A percentile compares a stretch with the other conserved stretches of the same genome.
Conservation (phyloP, 768 basidiomycete genomes). For the Hortiboletus flavorubellus region DNA sequence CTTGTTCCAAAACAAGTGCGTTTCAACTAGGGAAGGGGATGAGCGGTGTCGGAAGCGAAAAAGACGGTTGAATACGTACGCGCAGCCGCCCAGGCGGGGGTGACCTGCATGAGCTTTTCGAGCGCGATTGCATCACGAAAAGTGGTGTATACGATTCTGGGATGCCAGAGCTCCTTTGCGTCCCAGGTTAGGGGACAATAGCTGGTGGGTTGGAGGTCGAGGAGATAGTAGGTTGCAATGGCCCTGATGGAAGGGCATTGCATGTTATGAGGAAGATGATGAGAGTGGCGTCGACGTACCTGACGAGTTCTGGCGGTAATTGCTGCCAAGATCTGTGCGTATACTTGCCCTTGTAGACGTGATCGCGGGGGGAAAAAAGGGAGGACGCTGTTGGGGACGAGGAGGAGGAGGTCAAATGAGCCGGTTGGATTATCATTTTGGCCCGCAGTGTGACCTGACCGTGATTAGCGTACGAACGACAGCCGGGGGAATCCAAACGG, state of each 20-base stretch:
- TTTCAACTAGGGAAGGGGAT: slow-evolving; percentile 48
- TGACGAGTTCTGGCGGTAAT: slow-evolving; percentile 57
- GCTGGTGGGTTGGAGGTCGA: slow-evolving; percentile 40
- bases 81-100: slow-evolving; percentile 56
- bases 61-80: slow-evolving; percentile 40
- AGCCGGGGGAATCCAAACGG: slow-evolving; percentile 34
- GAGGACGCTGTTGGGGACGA: slow-evolving; percentile 17
- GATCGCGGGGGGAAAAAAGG: slow-evolving; percentile 15
- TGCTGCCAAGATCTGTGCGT: slow-evolving; percentile 60
- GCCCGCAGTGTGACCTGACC: slow-evolving; percentile 36
- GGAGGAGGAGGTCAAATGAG: slow-evolving; percentile 12
- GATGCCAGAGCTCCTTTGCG: slow-evolving; percentile 54
- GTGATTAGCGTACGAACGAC: slow-evolving; percentile 37
- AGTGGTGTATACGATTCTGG: slow-evolving; percentile 56
- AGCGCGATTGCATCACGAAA: slow-evolving; percentile 61
- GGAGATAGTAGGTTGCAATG: slow-evolving; percentile 49
- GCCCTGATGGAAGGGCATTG: slow-evolving; percentile 14
- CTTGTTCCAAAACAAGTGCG: slow-evolving; percentile 69
- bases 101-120: slow-evolving; percentile 61
- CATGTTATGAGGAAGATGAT: slow-evolving; percentile 14
- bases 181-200: slow-evolving; percentile 51
- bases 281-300: slow-evolving; percentile 42
- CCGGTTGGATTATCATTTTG: slow-evolving; percentile 31
- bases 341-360: slow-evolving; percentile 55
- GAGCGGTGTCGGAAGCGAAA: slow-evolving; percentile 3